phyloP scores from a whole-genome alignment of 805 yeast genomes.

The Metschnikowia kofuensis region DNA sequence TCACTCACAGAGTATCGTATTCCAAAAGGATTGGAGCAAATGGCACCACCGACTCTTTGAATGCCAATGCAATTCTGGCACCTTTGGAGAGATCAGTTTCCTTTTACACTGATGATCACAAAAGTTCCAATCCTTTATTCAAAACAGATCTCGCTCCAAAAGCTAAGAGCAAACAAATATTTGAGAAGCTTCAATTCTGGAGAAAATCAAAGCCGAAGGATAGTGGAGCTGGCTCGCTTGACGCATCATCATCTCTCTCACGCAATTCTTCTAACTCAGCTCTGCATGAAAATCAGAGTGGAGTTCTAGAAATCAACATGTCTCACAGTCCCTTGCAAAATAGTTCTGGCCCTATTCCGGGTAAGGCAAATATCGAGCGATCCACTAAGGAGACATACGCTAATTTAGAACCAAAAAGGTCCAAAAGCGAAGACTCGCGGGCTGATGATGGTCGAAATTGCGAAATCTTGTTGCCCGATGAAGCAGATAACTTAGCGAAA shows the following conservation, averaged over 20 bases:
- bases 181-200: slow-evolving; percentile 41
- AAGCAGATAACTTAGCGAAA: slow-evolving; percentile 1
- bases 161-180: slow-evolving; percentile 23
- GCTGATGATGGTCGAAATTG: neutral
- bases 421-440: neutral
- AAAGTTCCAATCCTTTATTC: slow-evolving; percentile 2
- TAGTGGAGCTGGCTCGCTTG: neutral
- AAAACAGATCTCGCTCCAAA: slow-evolving; percentile 12
- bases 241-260: slow-evolving; percentile 1
- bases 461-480: neutral
- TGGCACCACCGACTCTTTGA: neutral
- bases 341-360: neutral
- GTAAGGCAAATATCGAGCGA: neutral
- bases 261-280: neutral
- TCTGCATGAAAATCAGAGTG: slow-evolving; percentile 5
- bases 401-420: neutral
- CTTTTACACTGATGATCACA: slow-evolving; percentile 21
- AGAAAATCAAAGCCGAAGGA: slow-evolving; percentile 20
- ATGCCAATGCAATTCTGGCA: slow-evolving; percentile 2
- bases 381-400: neutral
- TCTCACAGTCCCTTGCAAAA: neutral
- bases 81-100: slow-evolving; percentile 21
- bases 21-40: neutral
- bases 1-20: neutral
- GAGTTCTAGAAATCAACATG: slow-evolving; percentile 4